Percentiles rank a stretch among this genome's conserved stretches.
These are phyloP conservation scores for Pythium myriotylum DNA, from an alignment of 352 stramenopile genomes.

Conservation along the genomic window DNA sequence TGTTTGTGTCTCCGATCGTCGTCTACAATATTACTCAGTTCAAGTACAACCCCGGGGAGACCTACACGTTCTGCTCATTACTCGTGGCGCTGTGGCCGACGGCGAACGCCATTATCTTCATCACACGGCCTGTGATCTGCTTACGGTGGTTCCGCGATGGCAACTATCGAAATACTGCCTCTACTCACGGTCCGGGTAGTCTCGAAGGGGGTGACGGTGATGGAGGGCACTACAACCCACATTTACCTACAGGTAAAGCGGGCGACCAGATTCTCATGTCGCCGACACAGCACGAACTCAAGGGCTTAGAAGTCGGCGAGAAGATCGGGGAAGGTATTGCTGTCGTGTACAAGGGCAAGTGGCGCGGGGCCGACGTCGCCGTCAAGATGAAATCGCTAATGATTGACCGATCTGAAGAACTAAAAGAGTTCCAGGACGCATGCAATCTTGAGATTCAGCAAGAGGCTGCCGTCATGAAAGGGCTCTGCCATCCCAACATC, in stretches of 20 bases:
- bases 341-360: constrained; percentile 95
- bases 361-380: constrained; percentile 94
- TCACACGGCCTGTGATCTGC: constrained; percentile 67
- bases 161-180: constrained; percentile 8
- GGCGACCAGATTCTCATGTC: constrained; percentile 26
- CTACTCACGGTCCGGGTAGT: constrained; percentile 3
- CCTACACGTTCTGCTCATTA: constrained; percentile 34
- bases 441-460: constrained; percentile 87
- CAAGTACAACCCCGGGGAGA: constrained; percentile 28
- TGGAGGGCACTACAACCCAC: constrained; percentile 21
- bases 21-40: constrained; percentile 60
- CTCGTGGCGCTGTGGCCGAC: constrained; percentile 80
- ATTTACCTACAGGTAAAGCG: constrained; percentile 11
- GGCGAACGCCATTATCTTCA: constrained; percentile 75
- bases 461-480: constrained; percentile 82
- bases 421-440: constrained; percentile 78
- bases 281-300: constrained; percentile 65
- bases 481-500: constrained; percentile 83
- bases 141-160: constrained; percentile 49
- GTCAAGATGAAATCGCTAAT: constrained; percentile 93
- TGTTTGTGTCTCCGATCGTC: constrained; percentile 74
- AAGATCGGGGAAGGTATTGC: constrained; percentile 87
- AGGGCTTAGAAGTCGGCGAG: constrained; percentile 78
- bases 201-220: constrained; percentile 14
- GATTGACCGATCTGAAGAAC: constrained; percentile 57